Base-by-base conservation (phyloP, 2,329 filamentous ascomycete species). In the Pseudocercospora musae region DNA sequence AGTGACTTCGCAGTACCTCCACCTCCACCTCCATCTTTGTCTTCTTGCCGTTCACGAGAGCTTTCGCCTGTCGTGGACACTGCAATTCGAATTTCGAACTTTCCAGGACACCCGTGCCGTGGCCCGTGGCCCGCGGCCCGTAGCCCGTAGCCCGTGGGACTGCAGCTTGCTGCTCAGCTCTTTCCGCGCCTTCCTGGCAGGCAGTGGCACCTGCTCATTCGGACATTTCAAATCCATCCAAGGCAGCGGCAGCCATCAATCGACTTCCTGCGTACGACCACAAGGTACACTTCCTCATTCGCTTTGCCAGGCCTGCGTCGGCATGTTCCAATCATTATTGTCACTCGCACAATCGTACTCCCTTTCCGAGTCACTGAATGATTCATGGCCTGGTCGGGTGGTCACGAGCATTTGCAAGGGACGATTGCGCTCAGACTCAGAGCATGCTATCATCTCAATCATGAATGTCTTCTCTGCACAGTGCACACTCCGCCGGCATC, bases 181-280 rank as follows among this genome's bases (percentile, higher is more conserved):
- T 9, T 18, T 29, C 48, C 48, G 15, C 21, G 18, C 23, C 29
- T 25, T 37, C 52, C 54, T 29, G 46, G 48, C 33, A n/a, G n/a
- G n/a, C n/a, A n/a, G n/a, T n/a, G n/a, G n/a, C n/a, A n/a, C n/a
- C n/a, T n/a, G n/a, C n/a, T n/a, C n/a, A n/a, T n/a, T n/a, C n/a
- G n/a, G n/a, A n/a, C 57, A 65, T 65, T 62, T 49, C 60, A 67
- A 62, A 65, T 67, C 27, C 27, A 59, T 60, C 55, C 49, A 50
- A 53, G 53, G 40, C 21, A 57, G 40, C 49, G 44, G 57, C 44
- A 52, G 57, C 63, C n/a, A n/a, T n/a, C n/a, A n/a, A n/a, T n/a
- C n/a, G 62, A 57, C 58, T 63, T 64, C 53, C 61, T 65, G 65
- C 60, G 67, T 69, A 56, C 67, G 37, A 69, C 67, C 40, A n/a